Evolutionary conservation across 1,284 basidiomycete genomes (phyloP), one percentile per base, ranked within the genome.

Genomic region (Earliella scabrosa): DNA sequence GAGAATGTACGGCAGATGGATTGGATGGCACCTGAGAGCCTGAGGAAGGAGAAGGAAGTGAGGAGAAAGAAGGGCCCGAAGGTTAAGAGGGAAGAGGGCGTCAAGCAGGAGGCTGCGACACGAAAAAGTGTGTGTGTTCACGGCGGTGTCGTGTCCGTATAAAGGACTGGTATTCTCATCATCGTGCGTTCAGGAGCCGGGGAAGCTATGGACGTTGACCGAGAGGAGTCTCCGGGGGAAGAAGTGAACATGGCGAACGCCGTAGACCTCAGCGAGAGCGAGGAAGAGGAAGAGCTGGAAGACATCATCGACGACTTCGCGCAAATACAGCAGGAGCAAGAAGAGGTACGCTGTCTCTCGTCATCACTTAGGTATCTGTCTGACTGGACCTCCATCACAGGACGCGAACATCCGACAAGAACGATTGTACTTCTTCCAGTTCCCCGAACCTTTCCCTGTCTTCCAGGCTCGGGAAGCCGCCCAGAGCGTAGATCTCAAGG

Each of bases 381-480:
- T 24, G 34, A 29, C 18, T 20, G 24, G 2, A 27, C 2, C 2
- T 52, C 29, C 16, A 9, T 24, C 55, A 11, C 59, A 86, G 84
- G 80, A 82, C 53, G 61, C 74, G 27, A 69, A 73, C 52, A 64
- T 80, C 47, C 78, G 75, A 66, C 86, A 82, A 77, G 85, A 87
- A 68, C 80, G 87, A 24, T 77, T 97, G 2, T 97, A 93, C 69
- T 88, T 95, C 62, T 97, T 97, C 76, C 95, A 97, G 71, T 97
- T 98, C 69, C 95, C 95, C 0, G 74, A 81, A n/a, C 88, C 92
- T 0, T 95, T 97, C 73, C 95, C 95, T 0, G 80, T 77, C 14
- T 97, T 96, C 72, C 62, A 77, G 8, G 68, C 77, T 8, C 66
- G 71, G 51, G 50, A 66, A 10, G 49, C 55, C 39, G 60, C 34